Evolutionary conservation across 2,329 filamentous ascomycete genomes (phyloP), one percentile per base, ranked within the genome.

Genomic region (Talaromyces rugulosus): DNA sequence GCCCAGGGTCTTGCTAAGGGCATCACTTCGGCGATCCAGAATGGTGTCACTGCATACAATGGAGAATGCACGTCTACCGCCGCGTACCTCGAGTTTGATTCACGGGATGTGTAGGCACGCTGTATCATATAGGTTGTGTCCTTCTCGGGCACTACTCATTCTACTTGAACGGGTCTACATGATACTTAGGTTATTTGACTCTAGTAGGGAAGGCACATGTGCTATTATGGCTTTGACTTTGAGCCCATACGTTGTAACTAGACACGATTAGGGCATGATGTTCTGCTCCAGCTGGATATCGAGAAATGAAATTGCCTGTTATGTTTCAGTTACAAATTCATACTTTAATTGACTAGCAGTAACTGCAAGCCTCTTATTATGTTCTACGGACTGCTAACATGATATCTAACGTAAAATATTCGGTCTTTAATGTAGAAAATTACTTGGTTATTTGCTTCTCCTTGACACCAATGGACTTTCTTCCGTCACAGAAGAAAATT

Each of bases 401-500:
- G 12, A 1, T 12, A 34, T 34, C 9, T 12, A 34, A 5, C 33
- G 5, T 33, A 33, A 33, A 36, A 1, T 5, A 40, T 40, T 12
- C 6, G 6, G 34, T 40, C 12, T 40, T 40, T 2, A 7, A n/a
- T n/a, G 16, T 40, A 40, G 7, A 6, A n/a, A 40, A n/a, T 40
- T 40, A n/a, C 14, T 5, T 31, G 4, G 33, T 28, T 58, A 62
- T 51, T 62, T 62, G 23, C 56, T 42, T 40, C 60, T 54, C 58
- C 72, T 74, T n/a, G 73, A 68, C 11, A 80, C 68, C 6, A 78
- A 64, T 0, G 77, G 75, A 47, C 75, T 78, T 16, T 70, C 67
- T 16, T 74, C 67, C 5, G 70, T 66, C 18, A 85, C 80, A 1
- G 69, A 73, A 0, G 71, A 63, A 70, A 81, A 85, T 18, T 82